Evolutionary conservation across 225 moss, liverwort and hornwort genomes (phyloP).

Genomic region (Sphagnum contortum): DNA sequence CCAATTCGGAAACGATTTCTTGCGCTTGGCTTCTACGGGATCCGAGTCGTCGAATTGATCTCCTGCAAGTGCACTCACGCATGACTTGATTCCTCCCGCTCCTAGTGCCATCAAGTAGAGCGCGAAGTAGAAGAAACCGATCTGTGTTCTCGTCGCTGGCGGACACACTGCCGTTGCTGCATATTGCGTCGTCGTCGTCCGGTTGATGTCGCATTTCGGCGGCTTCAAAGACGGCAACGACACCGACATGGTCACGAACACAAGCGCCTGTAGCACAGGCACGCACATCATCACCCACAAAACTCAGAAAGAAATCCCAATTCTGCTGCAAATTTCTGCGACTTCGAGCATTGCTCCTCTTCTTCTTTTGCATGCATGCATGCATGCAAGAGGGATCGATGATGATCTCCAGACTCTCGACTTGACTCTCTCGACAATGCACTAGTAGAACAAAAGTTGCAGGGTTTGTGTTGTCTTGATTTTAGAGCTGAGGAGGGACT

Average conservation of each 20-base stretch:
- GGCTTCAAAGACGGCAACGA: conserved; percentile 66
- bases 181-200: conserved; percentile 1
- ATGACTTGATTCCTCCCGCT: conserved; percentile 96
- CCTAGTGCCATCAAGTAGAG: conserved; percentile 95
- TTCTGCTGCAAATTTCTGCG: no score
- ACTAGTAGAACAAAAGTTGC: no score
- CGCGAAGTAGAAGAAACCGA: conserved; percentile 80
- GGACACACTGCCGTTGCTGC: conserved; percentile 17
- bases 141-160: conserved; percentile 42
- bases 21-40: conserved; percentile 67
- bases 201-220: conserved; percentile 33
- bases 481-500: no score
- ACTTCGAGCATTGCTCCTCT: no score
- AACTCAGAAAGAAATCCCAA: no score
- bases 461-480: no score
- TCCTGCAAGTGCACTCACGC: conserved; percentile 92
- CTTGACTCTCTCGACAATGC: no score
- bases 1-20: conserved; percentile 97
- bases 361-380: no score
- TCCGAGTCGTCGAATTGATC: conserved; percentile 90
- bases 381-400: no score
- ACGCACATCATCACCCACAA: neutral
- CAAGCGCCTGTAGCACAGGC: conserved; percentile 57
- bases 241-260: conserved; percentile 85
- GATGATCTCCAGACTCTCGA: no score